Conservation (phyloP, 306 rosid genomes). For the Trifolium pratense region DNA sequence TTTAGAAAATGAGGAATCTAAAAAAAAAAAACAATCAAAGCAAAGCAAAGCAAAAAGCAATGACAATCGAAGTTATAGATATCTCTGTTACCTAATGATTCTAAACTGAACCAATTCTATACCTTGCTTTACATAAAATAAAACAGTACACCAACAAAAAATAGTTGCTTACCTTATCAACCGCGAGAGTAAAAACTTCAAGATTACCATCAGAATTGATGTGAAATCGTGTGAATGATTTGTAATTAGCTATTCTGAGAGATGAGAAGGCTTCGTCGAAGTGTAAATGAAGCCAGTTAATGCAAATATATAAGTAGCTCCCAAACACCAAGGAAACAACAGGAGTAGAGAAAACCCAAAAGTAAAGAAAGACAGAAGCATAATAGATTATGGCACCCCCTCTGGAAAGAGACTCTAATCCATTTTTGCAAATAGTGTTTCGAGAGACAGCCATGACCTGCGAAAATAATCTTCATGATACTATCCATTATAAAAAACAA, state of each 20-base stretch:
- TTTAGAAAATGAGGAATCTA: background rate
- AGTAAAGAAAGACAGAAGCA: constrained; percentile 89
- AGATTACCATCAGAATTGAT: constrained; percentile 74
- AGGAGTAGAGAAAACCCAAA: constrained; percentile 96
- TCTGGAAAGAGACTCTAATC: constrained; percentile 77
- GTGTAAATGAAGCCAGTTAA: constrained; percentile 95
- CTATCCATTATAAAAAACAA: constrained; percentile 8
- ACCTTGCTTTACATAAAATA: background rate
- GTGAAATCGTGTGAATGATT: constrained; percentile 90
- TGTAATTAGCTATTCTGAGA: constrained; percentile 90
- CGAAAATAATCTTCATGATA: constrained; percentile 32
- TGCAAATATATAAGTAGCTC: constrained; percentile 89
- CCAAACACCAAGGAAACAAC: constrained; percentile 93
- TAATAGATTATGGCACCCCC: constrained; percentile 79
- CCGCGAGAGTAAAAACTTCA: constrained; percentile 93
- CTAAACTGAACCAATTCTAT: constrained; percentile 19
- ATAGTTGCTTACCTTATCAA: constrained; percentile 71
- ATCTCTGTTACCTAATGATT: background rate
- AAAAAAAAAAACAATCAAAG: background rate
- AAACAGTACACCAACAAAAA: background rate
- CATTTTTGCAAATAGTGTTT: constrained; percentile 84
- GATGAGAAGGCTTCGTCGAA: constrained; percentile 98
- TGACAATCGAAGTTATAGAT: background rate
- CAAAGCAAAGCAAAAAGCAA: background rate
- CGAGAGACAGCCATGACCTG: constrained; percentile 98